Evolutionary conservation across 2,329 filamentous ascomycete genomes (phyloP).

Genomic region (Trichoderma sp.): DNA sequence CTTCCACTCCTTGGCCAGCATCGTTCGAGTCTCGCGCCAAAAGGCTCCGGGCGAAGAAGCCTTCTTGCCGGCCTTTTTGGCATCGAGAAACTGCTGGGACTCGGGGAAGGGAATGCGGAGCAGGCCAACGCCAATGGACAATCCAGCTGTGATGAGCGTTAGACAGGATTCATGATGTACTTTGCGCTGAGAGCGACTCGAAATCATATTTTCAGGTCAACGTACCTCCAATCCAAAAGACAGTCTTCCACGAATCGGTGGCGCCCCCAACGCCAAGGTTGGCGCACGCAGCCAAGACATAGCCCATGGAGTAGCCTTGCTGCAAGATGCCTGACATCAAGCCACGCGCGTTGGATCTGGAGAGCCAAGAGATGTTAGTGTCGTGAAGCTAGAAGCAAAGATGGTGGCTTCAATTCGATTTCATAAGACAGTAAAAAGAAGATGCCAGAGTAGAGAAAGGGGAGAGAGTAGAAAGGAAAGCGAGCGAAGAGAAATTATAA

Average conservation of each 20-base stretch:
- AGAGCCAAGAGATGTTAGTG: slow-evolving; percentile 23
- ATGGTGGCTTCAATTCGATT: neutral
- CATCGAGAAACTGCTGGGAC: slow-evolving; percentile 70
- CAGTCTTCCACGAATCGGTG: slow-evolving; percentile 66
- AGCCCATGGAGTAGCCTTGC: slow-evolving; percentile 78
- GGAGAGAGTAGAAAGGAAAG: neutral
- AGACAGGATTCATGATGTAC: neutral
- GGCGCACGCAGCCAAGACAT: slow-evolving; percentile 72
- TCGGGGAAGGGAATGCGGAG: slow-evolving; percentile 69
- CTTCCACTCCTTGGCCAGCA: slow-evolving; percentile 70
- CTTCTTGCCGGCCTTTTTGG: slow-evolving; percentile 58
- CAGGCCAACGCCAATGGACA: slow-evolving; percentile 67
- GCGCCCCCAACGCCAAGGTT: slow-evolving; percentile 69
- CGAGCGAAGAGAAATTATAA: neutral
- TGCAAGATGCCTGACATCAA: slow-evolving; percentile 80
- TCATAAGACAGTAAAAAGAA: neutral
- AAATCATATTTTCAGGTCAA: slow-evolving; percentile 19
- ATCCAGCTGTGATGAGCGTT: slow-evolving; percentile 43
- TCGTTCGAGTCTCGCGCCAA: slow-evolving; percentile 65
- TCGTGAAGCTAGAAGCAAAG: neutral
- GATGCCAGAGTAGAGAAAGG: too few species aligned
- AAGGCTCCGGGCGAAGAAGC: slow-evolving; percentile 50
- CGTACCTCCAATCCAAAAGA: slow-evolving; percentile 66
- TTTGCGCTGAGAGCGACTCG: neutral
- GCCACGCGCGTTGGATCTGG: slow-evolving; percentile 63